These are phyloP conservation scores for Boeremia lycopersici DNA, from an alignment of 2,329 filamentous ascomycete species.

Conservation along the genomic window DNA sequence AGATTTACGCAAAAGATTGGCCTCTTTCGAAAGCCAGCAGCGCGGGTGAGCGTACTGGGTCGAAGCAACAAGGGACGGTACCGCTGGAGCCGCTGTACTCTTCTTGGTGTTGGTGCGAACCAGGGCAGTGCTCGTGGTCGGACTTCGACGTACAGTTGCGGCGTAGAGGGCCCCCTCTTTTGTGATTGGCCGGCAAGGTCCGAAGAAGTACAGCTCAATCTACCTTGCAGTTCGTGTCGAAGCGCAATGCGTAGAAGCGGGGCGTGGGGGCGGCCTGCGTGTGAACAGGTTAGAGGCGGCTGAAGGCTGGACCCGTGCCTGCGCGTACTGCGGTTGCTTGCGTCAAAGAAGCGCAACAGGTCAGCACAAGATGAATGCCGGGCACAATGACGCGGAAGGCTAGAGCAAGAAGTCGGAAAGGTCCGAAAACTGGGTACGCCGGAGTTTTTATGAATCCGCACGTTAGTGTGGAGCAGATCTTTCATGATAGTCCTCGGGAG, in stretches of 20 bases:
- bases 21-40: conserved; percentile 22
- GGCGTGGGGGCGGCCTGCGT: conserved; percentile 35
- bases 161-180: conserved; percentile 32
- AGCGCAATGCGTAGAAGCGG: conserved; percentile 31
- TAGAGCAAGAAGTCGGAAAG: conserved; percentile 7
- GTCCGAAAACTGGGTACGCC: conserved; percentile 18
- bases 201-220: conserved; percentile 26
- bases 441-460: conserved; percentile 32
- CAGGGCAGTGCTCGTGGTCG: conserved; percentile 27
- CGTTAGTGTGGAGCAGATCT: conserved; percentile 36
- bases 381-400: conserved; percentile 7
- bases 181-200: conserved; percentile 36
- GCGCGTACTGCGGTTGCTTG: conserved; percentile 34
- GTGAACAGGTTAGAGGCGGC: conserved; percentile 22
- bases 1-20: conserved; percentile 18
- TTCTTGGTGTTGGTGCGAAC: conserved; percentile 18
- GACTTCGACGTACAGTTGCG: conserved; percentile 32
- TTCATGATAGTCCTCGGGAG: conserved; percentile 18
- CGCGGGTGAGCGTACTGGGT: conserved; percentile 24
- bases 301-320: conserved; percentile 24
- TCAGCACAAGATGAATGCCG: conserved; percentile 10
- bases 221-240: conserved; percentile 33
- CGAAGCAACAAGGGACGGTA: conserved; percentile 8
- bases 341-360: conserved; percentile 23
- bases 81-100: conserved; percentile 23